Percentiles rank a stretch among this genome's conserved stretches.
Conservation (phyloP, 352 stramenopile genomes). For the Phytopythium oedochilum region DNA sequence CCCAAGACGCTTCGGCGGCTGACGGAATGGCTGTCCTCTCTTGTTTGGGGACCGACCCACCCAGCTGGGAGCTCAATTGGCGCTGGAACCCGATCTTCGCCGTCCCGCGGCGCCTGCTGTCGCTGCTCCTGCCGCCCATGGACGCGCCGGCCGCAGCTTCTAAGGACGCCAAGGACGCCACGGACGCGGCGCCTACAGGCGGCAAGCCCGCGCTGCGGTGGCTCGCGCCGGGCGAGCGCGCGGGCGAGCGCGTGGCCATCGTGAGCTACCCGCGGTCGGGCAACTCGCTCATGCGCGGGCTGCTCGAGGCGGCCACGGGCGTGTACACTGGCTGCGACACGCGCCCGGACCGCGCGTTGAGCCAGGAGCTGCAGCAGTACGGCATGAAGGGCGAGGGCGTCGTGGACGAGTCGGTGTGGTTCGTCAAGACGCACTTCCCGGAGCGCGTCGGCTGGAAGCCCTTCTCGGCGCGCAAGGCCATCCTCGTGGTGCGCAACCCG, state of each 20-base stretch:
- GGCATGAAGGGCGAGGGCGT: constrained; percentile 93
- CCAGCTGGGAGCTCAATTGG: constrained; percentile 51
- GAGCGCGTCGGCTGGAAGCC: constrained; percentile 92
- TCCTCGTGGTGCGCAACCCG: constrained; percentile 92
- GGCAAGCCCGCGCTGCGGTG: constrained; percentile 41
- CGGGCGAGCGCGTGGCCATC: constrained; percentile 79
- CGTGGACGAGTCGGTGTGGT: constrained; percentile 92
- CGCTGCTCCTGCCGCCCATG: constrained; percentile 9
- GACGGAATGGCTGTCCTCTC: not conserved
- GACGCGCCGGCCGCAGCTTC: constrained; percentile 5
- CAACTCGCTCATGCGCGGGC: constrained; percentile 95
- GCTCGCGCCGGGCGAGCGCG: constrained; percentile 56
- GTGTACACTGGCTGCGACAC: constrained; percentile 97
- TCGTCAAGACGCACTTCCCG: constrained; percentile 98
- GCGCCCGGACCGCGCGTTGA: constrained; percentile 91
- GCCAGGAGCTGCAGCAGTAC: constrained; percentile 82
- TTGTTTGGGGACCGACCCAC: not conserved
- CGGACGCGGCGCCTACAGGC: constrained; percentile 3
- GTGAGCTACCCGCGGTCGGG: constrained; percentile 97
- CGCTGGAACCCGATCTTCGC: constrained; percentile 67
- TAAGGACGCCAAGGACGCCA: no score
- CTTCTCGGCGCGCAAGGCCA: constrained; percentile 73
- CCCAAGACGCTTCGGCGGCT: not conserved
- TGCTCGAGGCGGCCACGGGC: constrained; percentile 94
- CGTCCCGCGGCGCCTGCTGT: constrained; percentile 30